Conservation (phyloP, 768 basidiomycete species). For the Coprinopsis marcescibilis region DNA sequence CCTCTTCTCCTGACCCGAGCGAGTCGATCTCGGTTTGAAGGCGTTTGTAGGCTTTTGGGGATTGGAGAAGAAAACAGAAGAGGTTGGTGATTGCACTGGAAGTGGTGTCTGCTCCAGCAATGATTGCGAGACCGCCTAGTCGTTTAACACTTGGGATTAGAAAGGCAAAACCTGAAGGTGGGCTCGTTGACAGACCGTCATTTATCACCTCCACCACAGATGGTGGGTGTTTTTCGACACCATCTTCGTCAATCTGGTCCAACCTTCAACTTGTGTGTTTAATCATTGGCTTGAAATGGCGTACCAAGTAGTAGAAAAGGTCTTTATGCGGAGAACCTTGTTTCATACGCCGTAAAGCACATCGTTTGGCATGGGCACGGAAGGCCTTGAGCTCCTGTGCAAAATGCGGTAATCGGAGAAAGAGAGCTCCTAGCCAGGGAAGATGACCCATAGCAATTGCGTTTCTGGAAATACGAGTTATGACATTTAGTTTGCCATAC, state of each 20-base stretch:
- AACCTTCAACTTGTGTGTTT: background rate
- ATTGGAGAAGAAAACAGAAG: conserved; percentile 22
- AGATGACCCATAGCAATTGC: conserved; percentile 12
- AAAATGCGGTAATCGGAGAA: conserved; percentile 6
- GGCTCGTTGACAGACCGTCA: conserved; percentile 12
- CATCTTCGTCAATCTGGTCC: conserved; percentile 12
- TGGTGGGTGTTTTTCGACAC: conserved; percentile 9
- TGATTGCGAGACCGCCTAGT: conserved; percentile 20
- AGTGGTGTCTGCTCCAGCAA: conserved; percentile 29
- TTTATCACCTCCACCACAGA: conserved; percentile 6
- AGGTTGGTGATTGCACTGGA: conserved; percentile 21
- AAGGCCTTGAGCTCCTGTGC: conserved; percentile 7
- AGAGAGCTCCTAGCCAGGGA: conserved; percentile 13
- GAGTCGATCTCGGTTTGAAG: conserved; percentile 24
- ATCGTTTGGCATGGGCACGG: conserved; percentile 17
- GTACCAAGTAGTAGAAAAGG: conserved; percentile 25
- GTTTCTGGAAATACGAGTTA: conserved; percentile 5
- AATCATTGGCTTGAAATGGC: background rate
- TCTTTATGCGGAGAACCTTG: conserved; percentile 18
- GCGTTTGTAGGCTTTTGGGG: conserved; percentile 19
- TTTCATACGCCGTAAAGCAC: conserved; percentile 13
- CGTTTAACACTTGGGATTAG: background rate
- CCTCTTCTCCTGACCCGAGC: conserved; percentile 15
- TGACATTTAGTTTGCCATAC: too few relatives aligned
- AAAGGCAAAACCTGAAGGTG: conserved; percentile 11